Evolutionary conservation across 768 basidiomycete species (phyloP).

Genomic region (Piloderma croceum): DNA sequence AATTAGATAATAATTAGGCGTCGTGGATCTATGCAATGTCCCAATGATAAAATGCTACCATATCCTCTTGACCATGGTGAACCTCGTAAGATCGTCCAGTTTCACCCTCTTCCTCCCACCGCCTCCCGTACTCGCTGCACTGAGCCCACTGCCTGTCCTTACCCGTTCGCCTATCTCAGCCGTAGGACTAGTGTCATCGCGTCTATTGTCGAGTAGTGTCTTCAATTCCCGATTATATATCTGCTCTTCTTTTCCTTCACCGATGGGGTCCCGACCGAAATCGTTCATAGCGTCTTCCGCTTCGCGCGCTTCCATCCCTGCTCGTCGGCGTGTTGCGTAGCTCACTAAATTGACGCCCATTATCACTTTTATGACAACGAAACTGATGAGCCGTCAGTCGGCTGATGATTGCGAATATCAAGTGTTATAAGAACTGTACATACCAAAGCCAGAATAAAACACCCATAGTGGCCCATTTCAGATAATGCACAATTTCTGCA

Average conservation of each 20-base stretch:
- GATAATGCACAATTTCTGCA: constrained; percentile 46
- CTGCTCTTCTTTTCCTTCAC: constrained; percentile 86
- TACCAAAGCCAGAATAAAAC: constrained; percentile 83
- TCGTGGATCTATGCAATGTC: too few relatives aligned
- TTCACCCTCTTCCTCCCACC: constrained; percentile 43
- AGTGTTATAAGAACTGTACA: constrained; percentile 1
- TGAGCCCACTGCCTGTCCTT: constrained; percentile 10
- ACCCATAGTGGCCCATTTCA: constrained; percentile 62
- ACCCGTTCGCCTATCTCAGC: constrained; percentile 68
- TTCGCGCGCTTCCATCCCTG: constrained; percentile 73
- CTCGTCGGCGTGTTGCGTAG: constrained; percentile 69
- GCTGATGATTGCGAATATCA: background rate
- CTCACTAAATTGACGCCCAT: constrained; percentile 83
- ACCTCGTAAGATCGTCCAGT: constrained; percentile 86
- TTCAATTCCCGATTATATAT: constrained; percentile 81
- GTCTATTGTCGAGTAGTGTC: constrained; percentile 57
- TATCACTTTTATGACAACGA: constrained; percentile 86
- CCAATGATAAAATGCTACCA: too few relatives aligned
- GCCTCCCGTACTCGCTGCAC: constrained; percentile 25
- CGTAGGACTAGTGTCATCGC: constrained; percentile 61
- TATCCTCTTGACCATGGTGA: constrained; percentile 94
- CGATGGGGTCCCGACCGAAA: constrained; percentile 86
- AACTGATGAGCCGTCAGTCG: constrained; percentile 35
- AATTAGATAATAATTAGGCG: too few relatives aligned
- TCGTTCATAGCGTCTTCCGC: constrained; percentile 76